Conservation (phyloP, 1,284 basidiomycete species). For the Termitomyces sp. region DNA sequence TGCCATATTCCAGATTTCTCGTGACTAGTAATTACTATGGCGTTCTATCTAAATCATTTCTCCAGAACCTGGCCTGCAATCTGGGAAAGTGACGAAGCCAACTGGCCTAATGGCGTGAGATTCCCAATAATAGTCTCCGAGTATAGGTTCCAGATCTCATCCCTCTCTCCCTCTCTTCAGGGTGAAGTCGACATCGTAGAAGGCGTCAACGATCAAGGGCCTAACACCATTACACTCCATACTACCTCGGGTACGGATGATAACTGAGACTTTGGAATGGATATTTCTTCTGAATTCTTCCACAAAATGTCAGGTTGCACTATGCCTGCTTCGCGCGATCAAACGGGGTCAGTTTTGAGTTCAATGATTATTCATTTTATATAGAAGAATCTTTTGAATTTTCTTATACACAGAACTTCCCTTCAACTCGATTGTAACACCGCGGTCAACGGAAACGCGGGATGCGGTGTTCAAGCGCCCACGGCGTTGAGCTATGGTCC, state of each 20-base stretch:
- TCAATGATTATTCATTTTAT: background rate
- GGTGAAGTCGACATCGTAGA: conserved; percentile 48
- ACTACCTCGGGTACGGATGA: conserved; percentile 40
- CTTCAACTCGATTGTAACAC: conserved; percentile 46
- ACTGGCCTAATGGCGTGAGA: conserved; percentile 35
- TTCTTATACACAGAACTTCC: conserved; percentile 26
- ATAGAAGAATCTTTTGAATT: conserved; percentile 1
- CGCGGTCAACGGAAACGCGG: conserved; percentile 50
- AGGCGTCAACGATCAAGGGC: conserved; percentile 46
- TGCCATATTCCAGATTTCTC: background rate
- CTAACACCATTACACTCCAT: conserved; percentile 52
- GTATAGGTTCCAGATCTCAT: background rate
- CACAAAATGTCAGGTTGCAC: conserved; percentile 29
- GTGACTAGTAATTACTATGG: background rate
- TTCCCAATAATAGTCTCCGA: background rate
- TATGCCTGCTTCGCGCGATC: conserved; percentile 33
- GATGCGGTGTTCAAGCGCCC: conserved; percentile 55
- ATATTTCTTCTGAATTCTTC: conserved; percentile 5
- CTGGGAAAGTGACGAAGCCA: conserved; percentile 36
- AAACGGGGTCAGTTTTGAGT: conserved; percentile 26
- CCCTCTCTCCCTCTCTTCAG: conserved; percentile 15
- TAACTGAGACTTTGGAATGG: conserved; percentile 9
- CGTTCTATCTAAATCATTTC: background rate
- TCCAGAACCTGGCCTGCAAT: conserved; percentile 52
- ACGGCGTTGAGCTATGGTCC: conserved; percentile 48